Evolutionary conservation across 768 basidiomycete species (phyloP).

Genomic region (Termitomyces sp.): DNA sequence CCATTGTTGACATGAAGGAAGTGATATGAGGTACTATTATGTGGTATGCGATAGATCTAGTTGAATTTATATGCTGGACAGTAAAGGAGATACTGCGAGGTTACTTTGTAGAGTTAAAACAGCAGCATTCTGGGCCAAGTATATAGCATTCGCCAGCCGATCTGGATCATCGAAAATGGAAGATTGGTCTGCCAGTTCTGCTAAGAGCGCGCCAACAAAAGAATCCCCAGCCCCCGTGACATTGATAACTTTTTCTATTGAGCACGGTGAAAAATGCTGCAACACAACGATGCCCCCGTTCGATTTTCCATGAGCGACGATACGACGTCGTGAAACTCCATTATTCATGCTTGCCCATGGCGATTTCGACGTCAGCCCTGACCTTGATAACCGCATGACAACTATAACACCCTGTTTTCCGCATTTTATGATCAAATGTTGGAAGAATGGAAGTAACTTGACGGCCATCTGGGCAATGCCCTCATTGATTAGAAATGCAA

Average conservation of each 20-base stretch:
- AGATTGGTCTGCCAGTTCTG: constrained; percentile 46
- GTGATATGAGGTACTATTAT: not conserved
- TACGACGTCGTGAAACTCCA: constrained; percentile 38
- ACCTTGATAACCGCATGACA: constrained; percentile 44
- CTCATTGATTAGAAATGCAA: constrained; percentile 59
- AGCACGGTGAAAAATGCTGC: constrained; percentile 66
- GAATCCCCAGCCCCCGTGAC: constrained; percentile 66
- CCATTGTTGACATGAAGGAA: constrained; percentile 27
- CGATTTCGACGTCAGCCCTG: constrained; percentile 33
- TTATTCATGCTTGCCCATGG: constrained; percentile 49
- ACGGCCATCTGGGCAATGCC: constrained; percentile 81
- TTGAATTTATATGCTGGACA: constrained; percentile 31
- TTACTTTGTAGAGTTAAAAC: constrained; percentile 51
- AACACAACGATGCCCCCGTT: constrained; percentile 48
- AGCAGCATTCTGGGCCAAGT: constrained; percentile 62
- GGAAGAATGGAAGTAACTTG: constrained; percentile 79
- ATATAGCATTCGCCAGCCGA: constrained; percentile 39
- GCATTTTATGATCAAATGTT: constrained; percentile 81
- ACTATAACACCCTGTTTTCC: constrained; percentile 65
- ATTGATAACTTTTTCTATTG: constrained; percentile 44
- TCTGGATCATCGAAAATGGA: constrained; percentile 40
- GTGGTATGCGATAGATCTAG: not conserved
- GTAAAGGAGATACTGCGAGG: constrained; percentile 59
- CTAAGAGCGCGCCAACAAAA: constrained; percentile 62
- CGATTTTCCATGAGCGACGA: constrained; percentile 46